Conservation (phyloP, 345 rosid species). For the Brassica napus region DNA sequence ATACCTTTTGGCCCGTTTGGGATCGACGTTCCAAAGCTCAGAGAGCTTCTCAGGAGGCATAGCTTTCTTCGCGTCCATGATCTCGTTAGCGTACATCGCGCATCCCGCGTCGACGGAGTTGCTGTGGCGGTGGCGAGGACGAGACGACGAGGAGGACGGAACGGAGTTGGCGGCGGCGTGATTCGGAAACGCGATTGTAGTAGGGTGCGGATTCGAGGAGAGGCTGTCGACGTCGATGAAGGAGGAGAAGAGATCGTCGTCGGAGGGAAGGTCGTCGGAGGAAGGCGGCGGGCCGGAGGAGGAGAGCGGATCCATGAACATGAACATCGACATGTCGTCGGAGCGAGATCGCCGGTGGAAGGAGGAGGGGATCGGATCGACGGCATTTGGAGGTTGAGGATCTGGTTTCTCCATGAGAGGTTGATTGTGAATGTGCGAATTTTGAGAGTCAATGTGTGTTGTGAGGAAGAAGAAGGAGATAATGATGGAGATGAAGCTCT, state of each 20-base stretch:
- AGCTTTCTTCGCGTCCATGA: constrained; percentile 70
- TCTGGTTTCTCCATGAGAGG: constrained; percentile 30
- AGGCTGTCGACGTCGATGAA: constrained; percentile 58
- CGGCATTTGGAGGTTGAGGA: constrained; percentile 19
- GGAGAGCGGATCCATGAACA: constrained; percentile 55
- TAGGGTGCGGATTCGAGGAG: constrained; percentile 37
- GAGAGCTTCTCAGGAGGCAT: constrained; percentile 77
- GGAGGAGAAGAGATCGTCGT: constrained; percentile 67
- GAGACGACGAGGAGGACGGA: constrained; percentile 25
- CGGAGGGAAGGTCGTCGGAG: constrained; percentile 51
- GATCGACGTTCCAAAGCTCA: constrained; percentile 70
- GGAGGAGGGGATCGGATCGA: constrained; percentile 11
- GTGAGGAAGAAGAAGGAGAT: not conserved
- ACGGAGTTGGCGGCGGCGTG: not conserved
- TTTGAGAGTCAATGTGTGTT: constrained; percentile 14
- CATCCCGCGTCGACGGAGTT: constrained; percentile 62
- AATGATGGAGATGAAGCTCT: constrained; percentile 21
- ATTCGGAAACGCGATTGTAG: constrained; percentile 7
- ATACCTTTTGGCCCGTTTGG: constrained; percentile 69
- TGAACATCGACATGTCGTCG: constrained; percentile 51
- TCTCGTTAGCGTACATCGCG: constrained; percentile 44
- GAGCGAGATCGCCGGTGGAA: constrained; percentile 67
- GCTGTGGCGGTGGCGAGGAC: constrained; percentile 58
- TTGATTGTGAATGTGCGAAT: not conserved
- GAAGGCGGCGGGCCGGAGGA: constrained; percentile 43